Conservation (phyloP, 805 yeast genomes). For the Wickerhamiella domercqiae region DNA sequence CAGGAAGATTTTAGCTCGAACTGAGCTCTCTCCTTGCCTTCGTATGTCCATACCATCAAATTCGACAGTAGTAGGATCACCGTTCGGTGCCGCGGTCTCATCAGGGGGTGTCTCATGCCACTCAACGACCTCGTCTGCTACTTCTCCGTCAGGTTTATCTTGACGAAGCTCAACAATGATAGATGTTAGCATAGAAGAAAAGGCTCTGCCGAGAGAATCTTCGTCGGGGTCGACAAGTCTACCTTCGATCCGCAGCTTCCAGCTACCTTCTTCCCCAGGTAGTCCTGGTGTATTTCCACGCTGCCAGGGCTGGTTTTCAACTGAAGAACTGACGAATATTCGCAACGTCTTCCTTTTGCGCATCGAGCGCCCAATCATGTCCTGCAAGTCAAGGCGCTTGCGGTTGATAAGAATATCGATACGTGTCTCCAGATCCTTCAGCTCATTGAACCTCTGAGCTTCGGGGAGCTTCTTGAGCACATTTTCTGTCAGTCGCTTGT, state of each 20-base stretch:
- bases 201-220: conserved; percentile 39
- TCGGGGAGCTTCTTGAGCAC: conserved; percentile 43
- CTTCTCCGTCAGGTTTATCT: conserved; percentile 12
- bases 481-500: conserved; percentile 34
- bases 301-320: conserved; percentile 88
- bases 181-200: conserved; percentile 69
- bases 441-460: conserved; percentile 51
- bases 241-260: conserved; percentile 89
- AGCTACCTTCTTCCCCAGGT: conserved; percentile 22
- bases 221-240: conserved; percentile 44
- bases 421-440: conserved; percentile 67
- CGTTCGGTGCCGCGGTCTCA: conserved; percentile 18
- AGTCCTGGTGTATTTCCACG: conserved; percentile 17
- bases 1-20: conserved; percentile 57
- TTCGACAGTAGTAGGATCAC: conserved; percentile 25
- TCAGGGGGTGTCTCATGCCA: conserved; percentile 59
- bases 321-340: conserved; percentile 65
- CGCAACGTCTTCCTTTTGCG: conserved; percentile 47
- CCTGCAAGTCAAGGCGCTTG: conserved; percentile 75
- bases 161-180: conserved; percentile 56
- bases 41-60: conserved; percentile 86
- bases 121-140: conserved; percentile 41
- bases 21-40: conserved; percentile 53
- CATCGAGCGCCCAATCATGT: conserved; percentile 36
- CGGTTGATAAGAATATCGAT: conserved; percentile 70